phyloP scores from a whole-genome alignment of 768 basidiomycete species.

The Steccherinum ochraceum region DNA sequence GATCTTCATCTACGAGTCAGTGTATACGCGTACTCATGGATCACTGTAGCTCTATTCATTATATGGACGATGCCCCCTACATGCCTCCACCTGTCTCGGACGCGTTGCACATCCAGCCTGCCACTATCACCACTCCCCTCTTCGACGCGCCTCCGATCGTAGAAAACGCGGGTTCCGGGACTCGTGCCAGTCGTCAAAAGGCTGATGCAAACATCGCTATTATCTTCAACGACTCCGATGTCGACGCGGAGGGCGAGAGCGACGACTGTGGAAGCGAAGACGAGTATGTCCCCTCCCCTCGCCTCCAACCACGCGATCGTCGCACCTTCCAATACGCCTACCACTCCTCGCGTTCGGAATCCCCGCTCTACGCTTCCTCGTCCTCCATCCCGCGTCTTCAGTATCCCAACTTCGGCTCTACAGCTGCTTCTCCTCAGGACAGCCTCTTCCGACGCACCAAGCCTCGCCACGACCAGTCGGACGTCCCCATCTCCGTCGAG shows the following conservation, averaged over 20 bases:
- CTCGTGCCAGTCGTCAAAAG: not conserved
- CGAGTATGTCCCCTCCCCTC: not conserved
- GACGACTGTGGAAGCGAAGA: not conserved
- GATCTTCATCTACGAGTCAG: not conserved
- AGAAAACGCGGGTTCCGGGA: not conserved
- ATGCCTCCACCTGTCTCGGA: not conserved
- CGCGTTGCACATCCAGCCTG: not conserved
- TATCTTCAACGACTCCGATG: constrained; percentile 1
- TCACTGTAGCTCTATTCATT: no score
- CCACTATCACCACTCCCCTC: not conserved
- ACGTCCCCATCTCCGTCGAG: not conserved
- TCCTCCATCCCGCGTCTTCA: not conserved
- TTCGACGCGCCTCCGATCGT: no score
- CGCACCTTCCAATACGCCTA: not conserved
- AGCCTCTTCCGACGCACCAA: not conserved
- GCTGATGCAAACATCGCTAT: not conserved
- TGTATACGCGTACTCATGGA: no score
- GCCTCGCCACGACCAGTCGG: not conserved
- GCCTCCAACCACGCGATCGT: not conserved
- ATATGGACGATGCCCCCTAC: not conserved
- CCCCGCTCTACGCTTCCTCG: not conserved
- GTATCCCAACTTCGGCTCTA: no score
- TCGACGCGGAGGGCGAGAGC: constrained; percentile 3
- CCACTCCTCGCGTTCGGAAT: not conserved
- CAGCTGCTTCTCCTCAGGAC: not conserved